Conservation (phyloP, 2,329 filamentous ascomycete species). For the Hyphodiscus sp. region DNA sequence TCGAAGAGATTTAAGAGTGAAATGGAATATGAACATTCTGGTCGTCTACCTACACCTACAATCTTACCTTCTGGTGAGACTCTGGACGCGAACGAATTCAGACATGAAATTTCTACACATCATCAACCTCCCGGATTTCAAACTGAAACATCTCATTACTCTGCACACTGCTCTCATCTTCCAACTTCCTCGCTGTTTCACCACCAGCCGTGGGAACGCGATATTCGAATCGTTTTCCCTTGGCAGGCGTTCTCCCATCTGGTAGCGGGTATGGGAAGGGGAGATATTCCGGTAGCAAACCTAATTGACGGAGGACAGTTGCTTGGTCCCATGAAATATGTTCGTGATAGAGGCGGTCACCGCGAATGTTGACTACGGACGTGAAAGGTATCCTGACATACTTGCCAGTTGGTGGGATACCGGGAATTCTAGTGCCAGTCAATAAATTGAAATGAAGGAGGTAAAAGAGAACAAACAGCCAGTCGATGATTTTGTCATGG, state of each 20-base stretch:
- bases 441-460: neutral
- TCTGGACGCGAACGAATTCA: neutral
- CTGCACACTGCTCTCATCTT: slow-evolving; percentile 42
- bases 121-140: slow-evolving; percentile 28
- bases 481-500: slow-evolving; percentile 57
- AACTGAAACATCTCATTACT: slow-evolving; percentile 48
- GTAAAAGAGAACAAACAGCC: slow-evolving; percentile 48
- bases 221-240: slow-evolving; percentile 43
- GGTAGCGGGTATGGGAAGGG: slow-evolving; percentile 42
- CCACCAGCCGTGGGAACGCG: slow-evolving; percentile 52
- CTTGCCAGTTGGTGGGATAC: slow-evolving; percentile 50
- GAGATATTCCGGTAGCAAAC: slow-evolving; percentile 39
- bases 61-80: too few relatives aligned
- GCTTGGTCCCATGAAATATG: slow-evolving; percentile 67
- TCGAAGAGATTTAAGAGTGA: too few relatives aligned
- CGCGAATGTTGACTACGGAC: slow-evolving; percentile 59
- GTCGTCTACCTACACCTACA: too few relatives aligned
- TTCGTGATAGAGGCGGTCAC: slow-evolving; percentile 62
- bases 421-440: slow-evolving; percentile 40
- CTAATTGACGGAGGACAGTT: slow-evolving; percentile 54
- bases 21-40: too few relatives aligned
- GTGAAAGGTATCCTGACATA: slow-evolving; percentile 56
- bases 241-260: slow-evolving; percentile 24
- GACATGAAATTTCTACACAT: slow-evolving; percentile 1
- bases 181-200: slow-evolving; percentile 44